phyloP scores from a whole-genome alignment of 192 early-diverging fungal species.

The Umbelopsis ramanniana region DNA sequence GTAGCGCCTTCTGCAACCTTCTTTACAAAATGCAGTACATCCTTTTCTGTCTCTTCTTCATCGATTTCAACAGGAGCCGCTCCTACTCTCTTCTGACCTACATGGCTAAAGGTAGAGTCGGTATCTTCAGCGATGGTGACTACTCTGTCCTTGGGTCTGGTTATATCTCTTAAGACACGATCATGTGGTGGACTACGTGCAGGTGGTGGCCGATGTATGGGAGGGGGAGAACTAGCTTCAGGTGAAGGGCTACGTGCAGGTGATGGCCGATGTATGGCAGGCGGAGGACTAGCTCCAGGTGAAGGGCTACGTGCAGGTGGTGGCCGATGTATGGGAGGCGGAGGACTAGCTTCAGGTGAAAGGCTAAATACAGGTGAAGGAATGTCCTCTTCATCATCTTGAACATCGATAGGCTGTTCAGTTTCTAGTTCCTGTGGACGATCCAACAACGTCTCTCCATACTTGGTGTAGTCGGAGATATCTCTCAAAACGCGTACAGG shows the following conservation, averaged over 20 bases:
- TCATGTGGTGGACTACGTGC: too few species aligned
- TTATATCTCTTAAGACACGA: background rate
- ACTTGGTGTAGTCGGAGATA: background rate
- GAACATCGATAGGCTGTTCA: background rate
- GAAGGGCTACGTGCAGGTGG: too few species aligned
- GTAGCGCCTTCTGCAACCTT: background rate
- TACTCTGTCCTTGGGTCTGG: background rate
- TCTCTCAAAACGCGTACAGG: constrained; percentile 9
- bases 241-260: too few species aligned
- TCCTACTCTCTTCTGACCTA: background rate
- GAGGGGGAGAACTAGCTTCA: too few species aligned
- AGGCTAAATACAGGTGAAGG: too few species aligned
- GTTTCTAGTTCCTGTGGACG: background rate
- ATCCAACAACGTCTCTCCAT: constrained; percentile 7
- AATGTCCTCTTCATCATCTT: background rate
- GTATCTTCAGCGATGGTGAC: too few species aligned
- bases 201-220: too few species aligned
- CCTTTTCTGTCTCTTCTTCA: background rate
- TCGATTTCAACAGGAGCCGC: background rate
- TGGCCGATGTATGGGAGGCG: too few species aligned
- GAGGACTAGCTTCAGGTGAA: too few species aligned
- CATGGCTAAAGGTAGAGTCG: too few species aligned
- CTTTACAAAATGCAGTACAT: background rate
- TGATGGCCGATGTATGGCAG: too few species aligned
- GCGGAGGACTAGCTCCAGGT: too few species aligned